phyloP scores from a whole-genome alignment of 129 eudicot genomes.

The Lactuca sativa region DNA sequence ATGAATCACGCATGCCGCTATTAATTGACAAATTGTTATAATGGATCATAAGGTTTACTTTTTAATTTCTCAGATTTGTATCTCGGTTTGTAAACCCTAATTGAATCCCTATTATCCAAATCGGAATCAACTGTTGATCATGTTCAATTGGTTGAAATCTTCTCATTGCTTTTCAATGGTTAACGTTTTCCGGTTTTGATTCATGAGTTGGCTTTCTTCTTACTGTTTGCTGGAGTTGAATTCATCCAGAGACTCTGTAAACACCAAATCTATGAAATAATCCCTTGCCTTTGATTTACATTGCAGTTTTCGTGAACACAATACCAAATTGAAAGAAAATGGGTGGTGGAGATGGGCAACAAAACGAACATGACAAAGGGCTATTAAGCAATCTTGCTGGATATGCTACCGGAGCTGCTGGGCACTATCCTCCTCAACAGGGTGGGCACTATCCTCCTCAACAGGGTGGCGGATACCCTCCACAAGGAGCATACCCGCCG shows the following conservation, averaged over 20 bases:
- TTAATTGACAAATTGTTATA: background rate
- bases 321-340: constrained; percentile 41
- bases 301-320: constrained; percentile 16
- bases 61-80: too few relatives aligned
- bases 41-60: background rate
- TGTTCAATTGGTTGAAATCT: constrained; percentile 12
- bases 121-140: background rate
- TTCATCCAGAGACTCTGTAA: background rate
- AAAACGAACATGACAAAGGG: constrained; percentile 54
- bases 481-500: constrained; percentile 36
- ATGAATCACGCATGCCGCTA: background rate
- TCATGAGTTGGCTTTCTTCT: background rate
- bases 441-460: constrained; percentile 39
- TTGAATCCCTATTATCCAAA: background rate
- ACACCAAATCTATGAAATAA: background rate
- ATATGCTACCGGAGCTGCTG: constrained; percentile 53
- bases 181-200: background rate
- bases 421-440: constrained; percentile 8
- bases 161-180: background rate
- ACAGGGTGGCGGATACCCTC: constrained; percentile 53
- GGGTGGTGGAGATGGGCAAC: constrained; percentile 48
- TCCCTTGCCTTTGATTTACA: background rate
- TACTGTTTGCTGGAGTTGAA: constrained; percentile 1
- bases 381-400: constrained; percentile 52
- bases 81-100: constrained; percentile 10